Evolutionary conservation across 192 early-diverging fungal species (phyloP).

Genomic region (Endogone sp.): DNA sequence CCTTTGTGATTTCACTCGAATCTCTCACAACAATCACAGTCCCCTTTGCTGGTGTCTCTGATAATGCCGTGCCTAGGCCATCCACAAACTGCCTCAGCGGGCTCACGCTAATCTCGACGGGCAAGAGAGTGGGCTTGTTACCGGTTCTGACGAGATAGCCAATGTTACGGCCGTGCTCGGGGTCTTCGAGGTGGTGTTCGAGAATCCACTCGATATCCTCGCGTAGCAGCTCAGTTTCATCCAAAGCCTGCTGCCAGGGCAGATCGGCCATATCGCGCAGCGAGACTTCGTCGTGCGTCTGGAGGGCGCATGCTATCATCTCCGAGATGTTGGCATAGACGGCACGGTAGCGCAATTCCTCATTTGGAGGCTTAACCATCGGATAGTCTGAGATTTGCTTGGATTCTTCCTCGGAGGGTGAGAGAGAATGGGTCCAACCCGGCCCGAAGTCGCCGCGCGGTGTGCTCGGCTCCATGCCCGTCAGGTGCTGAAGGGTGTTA

Average conservation of each 20-base stretch:
- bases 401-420: background rate
- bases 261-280: background rate
- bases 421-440: background rate
- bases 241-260: background rate
- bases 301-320: conserved; percentile 6
- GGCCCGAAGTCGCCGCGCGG: background rate
- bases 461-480: background rate
- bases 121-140: background rate
- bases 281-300: background rate
- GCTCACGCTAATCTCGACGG: conserved; percentile 9
- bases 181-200: conserved; percentile 1
- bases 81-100: conserved; percentile 1
- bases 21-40: conserved; percentile 13
- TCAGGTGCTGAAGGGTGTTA: background rate
- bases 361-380: background rate
- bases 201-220: conserved; percentile 6
- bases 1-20: conserved; percentile 6
- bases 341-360: background rate
- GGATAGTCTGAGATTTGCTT: background rate
- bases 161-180: background rate
- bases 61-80: background rate
- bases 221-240: conserved; percentile 4
- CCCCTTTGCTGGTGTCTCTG: conserved; percentile 4
- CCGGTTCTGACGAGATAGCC: conserved; percentile 6
- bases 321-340: background rate